Conservation (phyloP, 306 rosid genomes). For the Quercus parvula region DNA sequence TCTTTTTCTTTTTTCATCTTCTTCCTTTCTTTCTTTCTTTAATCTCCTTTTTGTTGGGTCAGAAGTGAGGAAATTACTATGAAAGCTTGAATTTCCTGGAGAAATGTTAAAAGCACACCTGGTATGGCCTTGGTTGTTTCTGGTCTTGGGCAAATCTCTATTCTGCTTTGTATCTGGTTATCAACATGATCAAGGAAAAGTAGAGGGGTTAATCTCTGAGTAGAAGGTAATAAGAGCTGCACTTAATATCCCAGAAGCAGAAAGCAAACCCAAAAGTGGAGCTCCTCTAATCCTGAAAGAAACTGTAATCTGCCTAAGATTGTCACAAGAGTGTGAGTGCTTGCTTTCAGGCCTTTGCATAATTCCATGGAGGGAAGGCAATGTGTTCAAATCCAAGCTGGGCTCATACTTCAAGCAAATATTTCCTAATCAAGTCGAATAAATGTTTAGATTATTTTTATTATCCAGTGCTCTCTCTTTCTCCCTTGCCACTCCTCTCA, state of each 20-base stretch:
- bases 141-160: not conserved
- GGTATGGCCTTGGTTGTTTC: not conserved
- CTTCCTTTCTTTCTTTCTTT: too few relatives aligned
- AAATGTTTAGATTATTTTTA: not conserved
- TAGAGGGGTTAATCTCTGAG: not conserved
- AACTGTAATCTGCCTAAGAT: not conserved
- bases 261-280: not conserved
- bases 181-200: not conserved
- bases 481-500: not conserved
- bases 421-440: not conserved
- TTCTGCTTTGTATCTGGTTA: not conserved
- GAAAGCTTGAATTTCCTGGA: slow-evolving; percentile 8
- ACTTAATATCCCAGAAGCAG: not conserved
- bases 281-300: not conserved
- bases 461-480: not conserved
- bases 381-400: not conserved
- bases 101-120: not conserved
- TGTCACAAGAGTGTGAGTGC: not conserved
- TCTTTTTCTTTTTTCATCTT: too few relatives aligned
- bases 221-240: not conserved
- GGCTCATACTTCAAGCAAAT: not conserved
- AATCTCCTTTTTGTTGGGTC: not conserved
- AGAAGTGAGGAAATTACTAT: not conserved
- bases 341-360: not conserved
- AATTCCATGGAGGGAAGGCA: not conserved